Base-by-base conservation (phyloP, 2,329 filamentous ascomycete genomes). In the Fusarium secorum region DNA sequence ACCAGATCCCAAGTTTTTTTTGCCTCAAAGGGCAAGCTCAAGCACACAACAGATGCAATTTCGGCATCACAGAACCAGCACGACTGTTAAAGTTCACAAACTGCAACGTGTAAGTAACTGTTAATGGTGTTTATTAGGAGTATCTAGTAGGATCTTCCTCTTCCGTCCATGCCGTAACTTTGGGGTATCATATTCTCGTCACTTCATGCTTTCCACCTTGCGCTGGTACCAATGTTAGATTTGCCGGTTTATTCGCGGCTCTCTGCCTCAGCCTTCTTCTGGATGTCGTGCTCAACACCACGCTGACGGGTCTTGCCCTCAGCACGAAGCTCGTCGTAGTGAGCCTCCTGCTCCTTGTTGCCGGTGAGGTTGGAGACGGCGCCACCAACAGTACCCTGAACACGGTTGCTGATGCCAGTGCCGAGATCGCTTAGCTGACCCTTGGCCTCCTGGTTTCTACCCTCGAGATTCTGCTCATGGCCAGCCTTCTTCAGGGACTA, bases 251-350 rank as follows among this genome's bases (percentile, higher is more conserved):
- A 76, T 22, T 42, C 30, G n/a, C 46, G 61, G 42, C 62, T 66
- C 48, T 78, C 77, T 45, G 85, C 84, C 71, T 88, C 86, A 1
- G 84, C 87, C 85, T 93, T 85, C 88, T 93, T 95, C 81, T 91
- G 83, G 61, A 97, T 86, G 77, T 97, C 94, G 39, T 87, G 83
- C 87, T 97, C 94, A 3, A 91, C 94, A 53, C 94, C 92, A 24
- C 94, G 88, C 86, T 97, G 92, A 77, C 89, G 86, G 24, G 92
- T 93, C 90, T 96, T 97, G 71, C 94, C 95, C 71, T 88, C 83
- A 75, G 96, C 94, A 77, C 96, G 94, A 81, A 91, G 84, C 73
- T 85, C 79, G 79, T 92, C 85, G 77, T 89, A 92, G 78, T 89
- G 88, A 51, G 84, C 80, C 84, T 95, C 86, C 65, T 89, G 88